Evolutionary conservation across 2,329 filamentous ascomycete genomes (phyloP).

Genomic region (Rhynchosporium graminicola): DNA sequence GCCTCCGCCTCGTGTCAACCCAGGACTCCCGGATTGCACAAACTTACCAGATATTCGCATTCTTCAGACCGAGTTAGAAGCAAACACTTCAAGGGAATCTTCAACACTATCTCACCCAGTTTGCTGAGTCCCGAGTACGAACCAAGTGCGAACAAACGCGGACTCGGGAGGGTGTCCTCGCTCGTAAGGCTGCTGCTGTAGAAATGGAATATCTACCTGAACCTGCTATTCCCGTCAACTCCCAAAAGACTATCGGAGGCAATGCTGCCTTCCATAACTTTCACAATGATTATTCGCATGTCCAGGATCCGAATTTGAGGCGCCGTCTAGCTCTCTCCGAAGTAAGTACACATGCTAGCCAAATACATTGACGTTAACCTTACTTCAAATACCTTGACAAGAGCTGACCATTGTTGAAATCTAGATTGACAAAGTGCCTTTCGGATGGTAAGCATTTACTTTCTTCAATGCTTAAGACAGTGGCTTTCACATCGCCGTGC

Average conservation of each 20-base stretch:
- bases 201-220: conserved; percentile 33
- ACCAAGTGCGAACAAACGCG: background rate
- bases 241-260: conserved; percentile 55
- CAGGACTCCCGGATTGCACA: background rate
- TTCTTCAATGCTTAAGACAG: background rate
- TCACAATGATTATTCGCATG: conserved; percentile 52
- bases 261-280: conserved; percentile 75
- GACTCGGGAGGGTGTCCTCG: conserved; percentile 1
- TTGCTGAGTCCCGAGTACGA: background rate
- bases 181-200: conserved; percentile 17
- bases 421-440: conserved; percentile 42
- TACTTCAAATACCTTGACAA: background rate
- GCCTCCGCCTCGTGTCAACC: background rate
- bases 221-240: conserved; percentile 28
- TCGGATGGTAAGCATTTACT: conserved; percentile 62
- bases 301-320: conserved; percentile 73
- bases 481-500: background rate
- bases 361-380: background rate
- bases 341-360: conserved; percentile 18
- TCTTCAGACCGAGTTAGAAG: background rate
- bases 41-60: background rate
- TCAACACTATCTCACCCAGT: background rate
- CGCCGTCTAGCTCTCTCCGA: conserved; percentile 75
- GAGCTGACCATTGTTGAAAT: conserved; percentile 8
- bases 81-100: background rate